Percentiles rank a stretch among this genome's conserved stretches.
phyloP scores from a whole-genome alignment of 805 yeast genomes.

The Candida peoriensis region DNA sequence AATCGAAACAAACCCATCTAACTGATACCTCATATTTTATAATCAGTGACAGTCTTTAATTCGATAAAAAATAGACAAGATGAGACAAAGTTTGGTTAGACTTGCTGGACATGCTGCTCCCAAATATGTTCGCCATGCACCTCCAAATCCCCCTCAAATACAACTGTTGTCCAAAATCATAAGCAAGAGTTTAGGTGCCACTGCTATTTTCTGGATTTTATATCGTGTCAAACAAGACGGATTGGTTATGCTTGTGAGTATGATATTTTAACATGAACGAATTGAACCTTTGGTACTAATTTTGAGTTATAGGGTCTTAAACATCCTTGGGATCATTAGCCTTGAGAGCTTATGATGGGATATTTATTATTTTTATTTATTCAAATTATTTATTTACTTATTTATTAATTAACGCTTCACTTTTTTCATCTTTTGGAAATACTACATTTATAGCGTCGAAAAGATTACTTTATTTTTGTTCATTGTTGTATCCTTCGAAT shows the following conservation, averaged over 20 bases:
- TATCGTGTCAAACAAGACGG: conserved; percentile 76
- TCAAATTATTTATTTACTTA: conserved; percentile 3
- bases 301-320: conserved; percentile 26
- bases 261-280: neutral
- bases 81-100: conserved; percentile 12
- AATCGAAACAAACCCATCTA: no score
- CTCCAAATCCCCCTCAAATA: conserved; percentile 62
- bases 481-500: conserved; percentile 6
- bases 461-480: conserved; percentile 1
- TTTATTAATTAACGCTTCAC: conserved; percentile 1
- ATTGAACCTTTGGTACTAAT: neutral
- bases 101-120: conserved; percentile 16
- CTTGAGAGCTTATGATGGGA: neutral
- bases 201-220: conserved; percentile 87
- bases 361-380: conserved; percentile 1
- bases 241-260: conserved; percentile 46
- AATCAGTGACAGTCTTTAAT: no score
- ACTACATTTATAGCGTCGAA: neutral
- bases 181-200: conserved; percentile 69
- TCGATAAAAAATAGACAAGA: no score
- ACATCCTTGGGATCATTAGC: conserved; percentile 38
- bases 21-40: no score
- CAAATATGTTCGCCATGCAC: conserved; percentile 44
- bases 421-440: neutral
- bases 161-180: conserved; percentile 52